These are phyloP conservation scores for Jaminaea rosea DNA, from an alignment of 1,284 basidiomycete genomes.

Conservation along the genomic window DNA sequence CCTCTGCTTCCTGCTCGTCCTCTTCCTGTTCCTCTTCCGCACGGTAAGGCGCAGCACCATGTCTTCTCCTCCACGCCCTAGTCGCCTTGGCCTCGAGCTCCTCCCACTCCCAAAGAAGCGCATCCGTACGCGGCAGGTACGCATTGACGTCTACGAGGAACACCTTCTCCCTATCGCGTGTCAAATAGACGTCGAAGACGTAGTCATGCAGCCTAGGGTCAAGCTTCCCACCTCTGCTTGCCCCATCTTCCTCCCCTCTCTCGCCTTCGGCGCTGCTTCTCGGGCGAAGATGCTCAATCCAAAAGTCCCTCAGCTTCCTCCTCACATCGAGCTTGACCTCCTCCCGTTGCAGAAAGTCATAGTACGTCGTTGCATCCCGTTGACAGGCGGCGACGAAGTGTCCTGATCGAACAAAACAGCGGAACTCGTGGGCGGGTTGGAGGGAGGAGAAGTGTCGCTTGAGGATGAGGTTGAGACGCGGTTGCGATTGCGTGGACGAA, in stretches of 20 bases:
- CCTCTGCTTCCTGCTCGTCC: slow-evolving; percentile 16
- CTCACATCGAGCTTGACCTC: slow-evolving; percentile 56
- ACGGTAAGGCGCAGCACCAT: slow-evolving; percentile 30
- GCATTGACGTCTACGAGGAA: slow-evolving; percentile 87
- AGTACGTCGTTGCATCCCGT: slow-evolving; percentile 65
- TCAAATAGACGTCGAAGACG: slow-evolving; percentile 75
- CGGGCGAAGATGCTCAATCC: slow-evolving; percentile 59
- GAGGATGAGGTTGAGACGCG: slow-evolving; percentile 60
- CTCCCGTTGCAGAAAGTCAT: slow-evolving; percentile 61
- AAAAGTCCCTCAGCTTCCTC: slow-evolving; percentile 57
- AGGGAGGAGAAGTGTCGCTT: slow-evolving; percentile 85
- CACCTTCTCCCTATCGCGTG: slow-evolving; percentile 63
- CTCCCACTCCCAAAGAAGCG: slow-evolving; percentile 74
- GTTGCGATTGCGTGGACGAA: neutral
- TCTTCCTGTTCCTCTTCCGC: neutral
- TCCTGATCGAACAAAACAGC: slow-evolving; percentile 21
- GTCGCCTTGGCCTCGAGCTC: slow-evolving; percentile 54
- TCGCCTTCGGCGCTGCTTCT: too few relatives aligned
- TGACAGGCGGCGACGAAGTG: slow-evolving; percentile 64
- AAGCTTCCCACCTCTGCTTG: too few relatives aligned
- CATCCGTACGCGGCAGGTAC: slow-evolving; percentile 72
- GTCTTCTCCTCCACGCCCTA: slow-evolving; percentile 10
- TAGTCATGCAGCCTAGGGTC: slow-evolving; percentile 45
- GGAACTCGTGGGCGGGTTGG: slow-evolving; percentile 56
- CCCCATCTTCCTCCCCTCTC: too few relatives aligned